Evolutionary conservation across 1,139 yeast genomes (phyloP), one percentile per base, ranked within the genome.

Genomic region (Kodamaea sp.): DNA sequence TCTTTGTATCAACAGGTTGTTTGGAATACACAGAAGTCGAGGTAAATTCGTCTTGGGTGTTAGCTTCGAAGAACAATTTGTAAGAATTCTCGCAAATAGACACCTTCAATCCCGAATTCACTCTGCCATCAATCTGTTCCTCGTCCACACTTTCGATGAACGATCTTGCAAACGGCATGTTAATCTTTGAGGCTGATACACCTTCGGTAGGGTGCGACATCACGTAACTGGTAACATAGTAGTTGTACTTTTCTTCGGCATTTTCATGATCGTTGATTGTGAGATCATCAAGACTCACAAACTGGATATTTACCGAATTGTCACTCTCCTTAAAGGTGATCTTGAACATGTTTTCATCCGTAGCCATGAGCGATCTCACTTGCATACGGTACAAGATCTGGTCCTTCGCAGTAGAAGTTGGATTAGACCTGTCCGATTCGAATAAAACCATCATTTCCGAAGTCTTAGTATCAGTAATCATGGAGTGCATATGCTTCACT

Each of bases 131-230:
- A 30, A 84, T 76, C 44, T 65, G 70, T n/a, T 74, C 81, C 44
- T 76, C 81, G 24, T 69, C 79, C 18, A 76, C 77, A 26, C 65
- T 69, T 30, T 78, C 85, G 37, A 80, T 59, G 34, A 76, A 76
- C 8, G 81, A 66, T 46, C 78, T 83, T 37, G 83, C 64, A 57
- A 87, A 86, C 30, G 96, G 95, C 65, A 84, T 69, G 41, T 72
- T 73, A 36, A 88, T 72, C 42, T 77, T 79, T 22, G 85, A 80
- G n/a, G 87, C 80, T n/a, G 90, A 82, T 15, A 94, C 85, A 21
- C 97, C 97, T 60, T 92, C 98, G 2, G 99, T 92, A 25, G 98
- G 97, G 50, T 88, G 95, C 5, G 96, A 84, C 87, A 92, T 84
- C 31, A 92, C 78, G 59, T 84, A 92, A 31, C 95, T 85, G 0